Base-by-base conservation (phyloP, 1,284 basidiomycete species). In the Ustilago crameri region DNA sequence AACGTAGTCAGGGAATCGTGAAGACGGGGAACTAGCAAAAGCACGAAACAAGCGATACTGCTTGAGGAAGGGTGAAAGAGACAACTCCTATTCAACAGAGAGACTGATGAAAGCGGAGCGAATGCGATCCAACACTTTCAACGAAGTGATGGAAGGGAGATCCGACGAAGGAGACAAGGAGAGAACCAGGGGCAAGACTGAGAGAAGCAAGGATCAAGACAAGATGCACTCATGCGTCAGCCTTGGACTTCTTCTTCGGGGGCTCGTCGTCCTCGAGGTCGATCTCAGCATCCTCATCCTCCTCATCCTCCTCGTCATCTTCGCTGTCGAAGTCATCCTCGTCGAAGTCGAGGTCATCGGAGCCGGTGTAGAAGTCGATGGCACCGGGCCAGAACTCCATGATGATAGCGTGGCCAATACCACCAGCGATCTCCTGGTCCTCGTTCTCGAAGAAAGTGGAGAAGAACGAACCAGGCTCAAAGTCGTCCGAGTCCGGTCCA, bases 401-500 rank as follows among this genome's bases (percentile, higher is more conserved):
- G 46, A 80, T 78, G 27, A 82, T 54, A 9, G 61, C 61, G 52
- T 76, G 75, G 26, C 78, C 81, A 22, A 82, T 79, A 27, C 70
- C 72, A 42, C 73, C 79, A 0, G 77, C 76, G 7, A 79, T 49
- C 61, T 78, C 72, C 32, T 51, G 55, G 49, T 71, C 63, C 22
- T 64, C 64, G 56, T 66, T 78, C 42, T 87, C 82, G 83, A 91
- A 91, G 74, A 94, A 93, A 78, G 90, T 90, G 85, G 92, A 91
- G 87, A 94, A 94, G 86, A 94, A 93, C 79, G 89, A 91, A 56
- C 93, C 92, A 46, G 87, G 85, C 57, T 93, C 92, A 37, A 89
- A 89, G 54, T 87, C 76, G 51, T 72, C 75, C 20, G 51, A 59
- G 26, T 65, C 56, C 22, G 63, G 65, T 32, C 60, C 70, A 50